Evolutionary conservation across 1,284 basidiomycete genomes (phyloP).

Genomic region (Cutaneotrichosporon daszewskae): DNA sequence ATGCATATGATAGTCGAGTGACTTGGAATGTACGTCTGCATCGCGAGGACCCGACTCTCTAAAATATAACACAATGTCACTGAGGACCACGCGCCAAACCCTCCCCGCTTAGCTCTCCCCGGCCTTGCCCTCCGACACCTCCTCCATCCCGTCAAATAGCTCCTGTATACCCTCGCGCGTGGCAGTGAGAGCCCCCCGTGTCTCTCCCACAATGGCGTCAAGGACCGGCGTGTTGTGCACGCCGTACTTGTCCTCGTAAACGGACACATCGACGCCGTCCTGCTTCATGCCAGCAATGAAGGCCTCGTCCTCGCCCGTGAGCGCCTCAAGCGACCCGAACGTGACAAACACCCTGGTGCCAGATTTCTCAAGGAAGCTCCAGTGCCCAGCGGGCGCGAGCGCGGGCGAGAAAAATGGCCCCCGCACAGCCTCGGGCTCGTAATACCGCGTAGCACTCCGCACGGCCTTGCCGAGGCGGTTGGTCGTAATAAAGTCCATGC

Average conservation of each 20-base stretch:
- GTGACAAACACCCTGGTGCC: conserved; percentile 27
- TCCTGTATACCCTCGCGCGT: no score
- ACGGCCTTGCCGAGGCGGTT: conserved; percentile 7
- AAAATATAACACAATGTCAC: no score
- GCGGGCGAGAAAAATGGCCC: conserved; percentile 23
- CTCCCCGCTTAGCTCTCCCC: no score
- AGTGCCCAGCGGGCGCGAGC: conserved; percentile 13
- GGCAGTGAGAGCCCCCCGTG: no score
- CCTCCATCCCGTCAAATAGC: no score
- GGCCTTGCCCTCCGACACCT: no score
- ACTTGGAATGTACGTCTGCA: no score
- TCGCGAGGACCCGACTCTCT: no score
- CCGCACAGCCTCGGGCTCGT: conserved; percentile 3
- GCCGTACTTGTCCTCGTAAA: conserved; percentile 7
- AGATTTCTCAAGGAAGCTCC: conserved; percentile 18
- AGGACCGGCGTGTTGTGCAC: no score
- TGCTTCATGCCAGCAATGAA: conserved; percentile 27
- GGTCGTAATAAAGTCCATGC: conserved; percentile 13
- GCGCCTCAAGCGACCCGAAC: conserved; percentile 34
- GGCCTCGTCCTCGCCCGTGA: conserved; percentile 29
- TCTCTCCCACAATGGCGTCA: no score
- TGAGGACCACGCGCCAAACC: no score
- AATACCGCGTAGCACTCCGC: conserved; percentile 16
- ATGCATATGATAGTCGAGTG: no score
- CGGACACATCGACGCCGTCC: conserved; percentile 26